Evolutionary conservation across 2,329 filamentous ascomycete genomes (phyloP).

Genomic region (Aureobasidium sp.): DNA sequence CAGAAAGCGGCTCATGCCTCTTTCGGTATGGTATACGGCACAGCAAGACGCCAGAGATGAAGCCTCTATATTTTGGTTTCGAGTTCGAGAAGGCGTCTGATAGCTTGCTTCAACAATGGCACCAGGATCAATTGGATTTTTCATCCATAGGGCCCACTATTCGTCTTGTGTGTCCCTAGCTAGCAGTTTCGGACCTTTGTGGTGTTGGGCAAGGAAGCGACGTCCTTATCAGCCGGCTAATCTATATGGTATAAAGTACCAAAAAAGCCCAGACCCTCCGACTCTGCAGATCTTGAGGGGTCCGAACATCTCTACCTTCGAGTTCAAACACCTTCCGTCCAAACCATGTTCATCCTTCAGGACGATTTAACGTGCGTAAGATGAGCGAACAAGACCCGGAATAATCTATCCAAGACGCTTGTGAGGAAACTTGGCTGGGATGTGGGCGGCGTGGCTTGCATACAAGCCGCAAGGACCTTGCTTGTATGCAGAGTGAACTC

Average conservation of each 20-base stretch:
- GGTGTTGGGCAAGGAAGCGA: not conserved
- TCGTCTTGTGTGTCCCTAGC: not conserved
- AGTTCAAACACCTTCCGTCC: not conserved
- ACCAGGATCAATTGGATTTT: not conserved
- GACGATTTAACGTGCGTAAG: not conserved
- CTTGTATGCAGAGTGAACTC: not conserved
- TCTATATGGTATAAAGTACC: not conserved
- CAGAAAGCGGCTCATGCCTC: not conserved
- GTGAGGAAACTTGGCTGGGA: not conserved
- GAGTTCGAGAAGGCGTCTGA: not conserved
- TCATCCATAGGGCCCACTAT: not conserved
- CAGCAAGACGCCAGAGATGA: not conserved
- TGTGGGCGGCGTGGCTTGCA: not conserved
- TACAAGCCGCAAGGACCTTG: not conserved
- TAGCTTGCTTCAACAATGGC: not conserved
- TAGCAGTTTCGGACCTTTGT: not conserved
- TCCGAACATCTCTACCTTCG: not conserved
- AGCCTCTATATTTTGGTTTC: not conserved
- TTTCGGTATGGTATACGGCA: not conserved
- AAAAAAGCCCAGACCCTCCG: not conserved
- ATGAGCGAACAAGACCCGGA: not conserved
- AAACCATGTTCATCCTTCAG: conserved; percentile 1
- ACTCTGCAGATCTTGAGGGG: conserved; percentile 5
- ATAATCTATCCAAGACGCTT: conserved; percentile 1
- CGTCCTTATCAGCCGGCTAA: conserved; percentile 5